Conservation (phyloP, 2,329 filamentous ascomycete genomes). For the Colletotrichum neosansevieriae region DNA sequence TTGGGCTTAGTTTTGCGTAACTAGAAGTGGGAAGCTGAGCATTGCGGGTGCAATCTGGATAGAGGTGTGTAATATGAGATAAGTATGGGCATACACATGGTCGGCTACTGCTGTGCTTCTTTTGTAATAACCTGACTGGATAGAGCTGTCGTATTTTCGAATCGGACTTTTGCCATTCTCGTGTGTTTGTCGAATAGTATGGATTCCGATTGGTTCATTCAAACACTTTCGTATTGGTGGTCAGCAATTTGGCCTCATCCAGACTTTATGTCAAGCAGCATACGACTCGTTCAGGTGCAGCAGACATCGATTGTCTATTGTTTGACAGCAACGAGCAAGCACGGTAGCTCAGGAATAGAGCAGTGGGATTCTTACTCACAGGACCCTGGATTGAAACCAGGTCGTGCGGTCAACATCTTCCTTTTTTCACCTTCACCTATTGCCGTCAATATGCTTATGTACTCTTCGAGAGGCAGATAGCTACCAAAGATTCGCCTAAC, state of each 20-base stretch:
- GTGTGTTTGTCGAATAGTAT: no score
- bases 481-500: no score
- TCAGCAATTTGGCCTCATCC: not conserved
- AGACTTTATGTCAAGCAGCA: not conserved
- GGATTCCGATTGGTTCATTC: no score
- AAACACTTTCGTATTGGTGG: not conserved
- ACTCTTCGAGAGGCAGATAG: no score
- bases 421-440: no score
- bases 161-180: not conserved
- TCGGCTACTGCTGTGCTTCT: not conserved
- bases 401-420: not conserved
- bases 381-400: slow-evolving; percentile 11
- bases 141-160: not conserved
- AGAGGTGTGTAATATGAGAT: slow-evolving; percentile 9
- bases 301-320: no score
- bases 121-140: slow-evolving; percentile 2
- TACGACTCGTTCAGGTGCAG: no score
- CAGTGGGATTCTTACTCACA: not conserved
- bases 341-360: slow-evolving; percentile 5
- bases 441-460: not conserved
- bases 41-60: not conserved
- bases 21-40: slow-evolving; percentile 40
- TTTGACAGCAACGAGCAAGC: not conserved
- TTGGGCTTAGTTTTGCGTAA: slow-evolving; percentile 62
- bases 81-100: slow-evolving; percentile 13